A percentile compares a stretch with the other conserved stretches of the same genome.
phyloP scores from a whole-genome alignment of 768 basidiomycete species.

The Mycena pura region DNA sequence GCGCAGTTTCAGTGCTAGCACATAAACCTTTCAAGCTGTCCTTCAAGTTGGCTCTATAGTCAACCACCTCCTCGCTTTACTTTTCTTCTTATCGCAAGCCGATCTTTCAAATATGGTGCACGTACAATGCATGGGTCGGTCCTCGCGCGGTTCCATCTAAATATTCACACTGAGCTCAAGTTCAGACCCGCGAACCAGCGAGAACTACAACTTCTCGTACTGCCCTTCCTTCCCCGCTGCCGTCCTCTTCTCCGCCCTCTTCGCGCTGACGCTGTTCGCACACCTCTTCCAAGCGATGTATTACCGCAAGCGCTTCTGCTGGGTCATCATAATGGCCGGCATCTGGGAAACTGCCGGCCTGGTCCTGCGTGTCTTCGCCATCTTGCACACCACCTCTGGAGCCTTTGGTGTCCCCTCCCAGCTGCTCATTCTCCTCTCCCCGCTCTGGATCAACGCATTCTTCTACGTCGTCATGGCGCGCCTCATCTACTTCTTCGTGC shows the following conservation, averaged over 20 bases:
- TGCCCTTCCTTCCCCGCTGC: constrained; percentile 31
- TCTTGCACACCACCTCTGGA: constrained; percentile 9
- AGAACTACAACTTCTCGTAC: constrained; percentile 22
- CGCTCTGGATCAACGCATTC: constrained; percentile 34
- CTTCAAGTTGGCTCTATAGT: too few relatives aligned
- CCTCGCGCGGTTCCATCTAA: too few relatives aligned
- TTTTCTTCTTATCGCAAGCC: background rate
- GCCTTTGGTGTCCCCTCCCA: constrained; percentile 16
- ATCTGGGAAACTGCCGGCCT: constrained; percentile 29
- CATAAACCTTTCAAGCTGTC: too few relatives aligned
- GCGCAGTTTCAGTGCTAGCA: too few relatives aligned
- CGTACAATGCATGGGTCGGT: background rate
- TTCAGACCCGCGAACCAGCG: constrained; percentile 7
- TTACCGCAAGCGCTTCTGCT: constrained; percentile 31
- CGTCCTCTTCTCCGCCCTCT: constrained; percentile 24
- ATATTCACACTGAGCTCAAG: background rate
- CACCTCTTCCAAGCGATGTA: constrained; percentile 28
- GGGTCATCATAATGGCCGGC: constrained; percentile 33
- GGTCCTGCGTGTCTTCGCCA: constrained; percentile 18
- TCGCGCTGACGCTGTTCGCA: constrained; percentile 22
- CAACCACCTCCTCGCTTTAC: background rate
- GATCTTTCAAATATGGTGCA: constrained; percentile 5
- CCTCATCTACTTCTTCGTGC: constrained; percentile 28
- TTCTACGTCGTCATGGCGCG: constrained; percentile 30
- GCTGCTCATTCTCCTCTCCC: constrained; percentile 31